Base-by-base conservation (phyloP, 306 rosid genomes). In the Bauhinia variegata region DNA sequence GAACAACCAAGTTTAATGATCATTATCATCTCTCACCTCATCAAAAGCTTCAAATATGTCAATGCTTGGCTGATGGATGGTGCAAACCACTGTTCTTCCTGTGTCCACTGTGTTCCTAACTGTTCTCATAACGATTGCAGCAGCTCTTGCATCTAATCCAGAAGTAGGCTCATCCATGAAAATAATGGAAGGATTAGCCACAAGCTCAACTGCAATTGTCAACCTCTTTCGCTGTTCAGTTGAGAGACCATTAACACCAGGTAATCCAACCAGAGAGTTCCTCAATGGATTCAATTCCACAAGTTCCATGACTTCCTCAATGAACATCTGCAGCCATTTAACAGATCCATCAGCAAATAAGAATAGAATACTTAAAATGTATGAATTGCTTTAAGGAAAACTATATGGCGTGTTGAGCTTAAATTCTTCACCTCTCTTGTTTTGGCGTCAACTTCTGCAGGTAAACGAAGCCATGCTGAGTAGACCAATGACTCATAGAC, bases 81-180 rank as follows among this genome's bases (percentile, higher is more conserved):
- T 92, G 81, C 97, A 92, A 65, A 89, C 96, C 17, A 92, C 95
- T 9, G 96, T 91, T 77, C 97, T 69, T 15, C 97, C 96, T 0
- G 97, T 91, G 84, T 91, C 96, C 42, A 92, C 97, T 0, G 96
- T 92, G 77, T 87, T 92, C 60, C 97, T 84, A 4, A 92, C 90
- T 0, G 97, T 89, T 71, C 96, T 83, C 97, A 89, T 89, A 2
- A 92, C 97, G 59, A 89, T 87, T 3, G 97, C 97, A 4, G 97
- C 97, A 2, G 96, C 97, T 77, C 97, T 80, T 41, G 97, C 97
- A 75, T 92, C 97, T 34, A 92, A 86, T 5, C 97, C 97, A 7
- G 97, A 92, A 46, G 97, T 92, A 52, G 97, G 97, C 73, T 92
- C 96, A 30, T 89, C 96, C 97, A 92, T 92, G 79, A 92, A 92